phyloP scores from a whole-genome alignment of 352 stramenopile species.

The Pythium coloratum region DNA sequence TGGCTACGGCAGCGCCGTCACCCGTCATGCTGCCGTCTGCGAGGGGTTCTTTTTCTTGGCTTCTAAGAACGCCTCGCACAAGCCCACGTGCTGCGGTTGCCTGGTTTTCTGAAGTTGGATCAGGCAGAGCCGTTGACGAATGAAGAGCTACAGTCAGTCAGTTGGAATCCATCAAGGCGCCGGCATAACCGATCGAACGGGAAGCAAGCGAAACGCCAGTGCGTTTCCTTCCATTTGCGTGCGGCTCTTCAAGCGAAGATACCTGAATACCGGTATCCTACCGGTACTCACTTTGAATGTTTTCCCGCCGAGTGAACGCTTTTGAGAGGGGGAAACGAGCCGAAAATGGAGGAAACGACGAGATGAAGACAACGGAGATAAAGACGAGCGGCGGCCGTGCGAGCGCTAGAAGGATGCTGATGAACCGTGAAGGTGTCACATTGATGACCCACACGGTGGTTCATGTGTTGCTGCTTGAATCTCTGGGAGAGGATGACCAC shows the following conservation, averaged over 20 bases:
- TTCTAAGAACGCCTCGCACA: slow-evolving; percentile 3
- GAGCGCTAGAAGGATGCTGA: neutral
- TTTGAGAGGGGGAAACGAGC: slow-evolving; percentile 3
- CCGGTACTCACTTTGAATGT: neutral
- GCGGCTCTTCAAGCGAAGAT: neutral
- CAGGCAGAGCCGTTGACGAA: neutral
- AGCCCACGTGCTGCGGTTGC: neutral
- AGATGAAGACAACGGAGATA: neutral
- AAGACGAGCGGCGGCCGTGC: neutral
- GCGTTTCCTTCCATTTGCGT: neutral
- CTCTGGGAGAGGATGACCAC: neutral
- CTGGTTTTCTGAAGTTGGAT: slow-evolving; percentile 1
- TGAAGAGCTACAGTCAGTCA: neutral
- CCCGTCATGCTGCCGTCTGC: neutral
- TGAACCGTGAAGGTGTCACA: neutral
- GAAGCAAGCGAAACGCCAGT: slow-evolving; percentile 3
- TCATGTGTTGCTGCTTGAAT: neutral
- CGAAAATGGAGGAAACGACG: neutral
- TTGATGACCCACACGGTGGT: neutral
- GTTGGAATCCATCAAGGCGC: neutral
- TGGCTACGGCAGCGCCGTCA: neutral
- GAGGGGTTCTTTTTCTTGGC: slow-evolving; percentile 4
- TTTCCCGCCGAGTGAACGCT: slow-evolving; percentile 3
- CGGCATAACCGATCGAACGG: slow-evolving; percentile 8
- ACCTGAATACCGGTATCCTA: slow-evolving; percentile 4